Conservation (phyloP, 495 filamentous ascomycete species). For the Penicillium tannophilum region DNA sequence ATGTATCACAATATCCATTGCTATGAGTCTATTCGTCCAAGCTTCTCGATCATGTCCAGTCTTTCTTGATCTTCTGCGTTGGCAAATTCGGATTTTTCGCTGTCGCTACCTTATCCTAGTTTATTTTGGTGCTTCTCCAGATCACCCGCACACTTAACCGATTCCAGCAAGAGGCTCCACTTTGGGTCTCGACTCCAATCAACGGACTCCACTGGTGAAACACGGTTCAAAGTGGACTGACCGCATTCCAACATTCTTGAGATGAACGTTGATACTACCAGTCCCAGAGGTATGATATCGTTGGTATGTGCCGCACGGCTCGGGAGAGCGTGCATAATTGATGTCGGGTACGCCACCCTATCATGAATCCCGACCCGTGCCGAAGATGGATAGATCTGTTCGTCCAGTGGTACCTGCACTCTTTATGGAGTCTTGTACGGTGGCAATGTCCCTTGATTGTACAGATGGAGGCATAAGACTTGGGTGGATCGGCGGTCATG, state of each 20-base stretch:
- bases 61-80: too few species aligned
- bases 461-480: too few species aligned
- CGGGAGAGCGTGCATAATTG: neutral
- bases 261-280: neutral
- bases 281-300: neutral
- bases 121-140: conserved; percentile 12
- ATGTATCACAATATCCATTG: neutral
- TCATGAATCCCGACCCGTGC: too few species aligned
- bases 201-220: conserved; percentile 23
- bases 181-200: conserved; percentile 22
- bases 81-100: neutral
- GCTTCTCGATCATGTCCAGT: too few species aligned
- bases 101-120: neutral
- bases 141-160: conserved; percentile 17
- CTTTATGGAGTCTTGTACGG: too few species aligned
- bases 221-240: conserved; percentile 9
- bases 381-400: too few species aligned
- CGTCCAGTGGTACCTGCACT: too few species aligned
- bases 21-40: neutral
- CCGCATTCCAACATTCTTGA: conserved; percentile 16
- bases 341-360: too few species aligned
- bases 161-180: conserved; percentile 8
- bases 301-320: neutral
- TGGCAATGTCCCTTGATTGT: too few species aligned
- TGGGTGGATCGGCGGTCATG: neutral